Evolutionary conservation across 78 protist species (phyloP).

Genomic region (Pigoraptor vietnamica): DNA sequence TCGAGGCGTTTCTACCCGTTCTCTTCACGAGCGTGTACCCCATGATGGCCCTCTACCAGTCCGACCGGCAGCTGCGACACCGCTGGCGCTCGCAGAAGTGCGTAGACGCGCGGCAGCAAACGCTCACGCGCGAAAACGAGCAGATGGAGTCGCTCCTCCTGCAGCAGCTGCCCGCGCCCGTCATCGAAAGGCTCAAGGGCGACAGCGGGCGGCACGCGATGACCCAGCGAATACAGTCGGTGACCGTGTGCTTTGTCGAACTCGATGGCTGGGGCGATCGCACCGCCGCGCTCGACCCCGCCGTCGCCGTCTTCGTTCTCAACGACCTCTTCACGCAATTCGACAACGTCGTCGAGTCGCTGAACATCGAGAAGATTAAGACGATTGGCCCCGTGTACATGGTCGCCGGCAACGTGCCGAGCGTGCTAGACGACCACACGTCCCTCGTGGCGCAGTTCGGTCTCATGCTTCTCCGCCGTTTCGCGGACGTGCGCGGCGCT

Average conservation of each 20-base stretch:
- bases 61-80: neutral
- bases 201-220: neutral
- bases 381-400: slow-evolving; percentile 33
- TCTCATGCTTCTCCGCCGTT: neutral
- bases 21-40: neutral
- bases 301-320: neutral
- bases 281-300: neutral
- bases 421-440: neutral
- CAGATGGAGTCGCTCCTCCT: neutral
- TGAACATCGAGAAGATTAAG: slow-evolving; percentile 20
- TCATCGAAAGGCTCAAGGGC: neutral
- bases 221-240: neutral
- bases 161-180: neutral
- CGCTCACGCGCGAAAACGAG: neutral
- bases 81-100: neutral
- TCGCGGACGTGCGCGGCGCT: neutral
- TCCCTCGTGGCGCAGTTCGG: neutral
- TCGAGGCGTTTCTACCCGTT: neutral
- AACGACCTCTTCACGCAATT: neutral
- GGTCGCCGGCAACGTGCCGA: neutral
- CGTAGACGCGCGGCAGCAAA: neutral
- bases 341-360: neutral
- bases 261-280: neutral
- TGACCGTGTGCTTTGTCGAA: neutral
- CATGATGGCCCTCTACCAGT: neutral